These are phyloP conservation scores for Betula pendula DNA, from an alignment of 306 rosid genomes.

Conservation along the genomic window DNA sequence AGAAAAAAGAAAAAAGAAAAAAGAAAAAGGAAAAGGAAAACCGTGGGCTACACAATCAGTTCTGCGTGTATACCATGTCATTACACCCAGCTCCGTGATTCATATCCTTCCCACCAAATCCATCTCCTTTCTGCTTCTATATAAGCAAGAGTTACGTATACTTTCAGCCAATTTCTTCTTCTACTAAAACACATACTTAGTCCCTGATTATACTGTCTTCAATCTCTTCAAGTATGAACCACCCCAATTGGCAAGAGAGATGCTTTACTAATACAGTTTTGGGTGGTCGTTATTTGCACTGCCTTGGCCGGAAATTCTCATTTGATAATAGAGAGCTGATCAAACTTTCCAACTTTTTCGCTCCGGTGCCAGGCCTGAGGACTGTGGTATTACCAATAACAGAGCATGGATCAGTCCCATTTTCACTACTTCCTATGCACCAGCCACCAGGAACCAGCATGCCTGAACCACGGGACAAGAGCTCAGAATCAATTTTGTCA, in stretches of 20 bases:
- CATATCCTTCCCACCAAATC: constrained; percentile 35
- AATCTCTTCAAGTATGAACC: constrained; percentile 33
- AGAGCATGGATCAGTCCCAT: constrained; percentile 85
- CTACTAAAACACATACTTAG: constrained; percentile 34
- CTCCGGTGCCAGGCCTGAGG: constrained; percentile 78
- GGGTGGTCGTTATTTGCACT: constrained; percentile 63
- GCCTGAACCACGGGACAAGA: constrained; percentile 57
- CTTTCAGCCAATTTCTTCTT: constrained; percentile 37
- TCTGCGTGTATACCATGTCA: constrained; percentile 41
- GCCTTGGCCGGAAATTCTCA: constrained; percentile 75
- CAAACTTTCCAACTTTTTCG: constrained; percentile 71
- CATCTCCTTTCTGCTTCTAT: constrained; percentile 38
- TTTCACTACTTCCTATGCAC: constrained; percentile 84
- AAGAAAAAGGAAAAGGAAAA: constrained; percentile 14
- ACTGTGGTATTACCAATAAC: constrained; percentile 50
- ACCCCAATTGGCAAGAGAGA: constrained; percentile 31
- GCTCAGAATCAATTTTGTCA: constrained; percentile 67
- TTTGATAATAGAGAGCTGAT: constrained; percentile 66
- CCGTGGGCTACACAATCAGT: constrained; percentile 30
- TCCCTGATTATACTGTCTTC: constrained; percentile 40
- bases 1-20: constrained; percentile 11
- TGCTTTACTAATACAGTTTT: constrained; percentile 26
- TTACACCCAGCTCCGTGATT: constrained; percentile 33
- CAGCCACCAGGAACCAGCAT: constrained; percentile 95
- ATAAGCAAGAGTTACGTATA: constrained; percentile 31